Evolutionary conservation across 2,329 filamentous ascomycete genomes (phyloP), one percentile per base, ranked within the genome.

Genomic region (Ceratocystis cubensis): DNA sequence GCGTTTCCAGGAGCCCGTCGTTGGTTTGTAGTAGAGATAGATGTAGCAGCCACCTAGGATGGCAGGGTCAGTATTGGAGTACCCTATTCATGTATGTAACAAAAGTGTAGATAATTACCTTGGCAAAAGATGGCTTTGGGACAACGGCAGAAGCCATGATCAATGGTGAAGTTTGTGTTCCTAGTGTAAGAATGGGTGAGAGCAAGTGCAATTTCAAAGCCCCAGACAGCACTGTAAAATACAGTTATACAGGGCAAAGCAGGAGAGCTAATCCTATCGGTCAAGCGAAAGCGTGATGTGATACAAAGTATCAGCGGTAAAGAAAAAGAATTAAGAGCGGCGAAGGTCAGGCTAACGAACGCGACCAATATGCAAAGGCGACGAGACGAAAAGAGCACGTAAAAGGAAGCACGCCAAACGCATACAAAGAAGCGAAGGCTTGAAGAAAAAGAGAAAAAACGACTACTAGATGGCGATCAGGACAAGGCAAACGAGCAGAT

Each of bases 101-200:
- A 59, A 20, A 45, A 63, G 46, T 48, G 37, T 10, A 37, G 28
- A 71, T 56, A 41, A 33, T 63, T 78, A 89, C 88, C 82, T 89
- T 91, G 76, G 88, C 88, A 79, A 91, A 91, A 56, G 88, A 89
- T 71, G 86, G 82, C 75, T 84, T 85, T 65, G 77, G 77, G 66
- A 77, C 70, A 70, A 81, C 80, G 69, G 78, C 72, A 71, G 78
- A 75, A 71, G 80, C 77, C 80, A 83, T 83, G 70, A 44, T 63
- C 17, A 7, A 64, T 10, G 13, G 25, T 6, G 6, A 8, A 37
- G n/a, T 8, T 8, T 46, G 44, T 30, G 45, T n/a, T 44, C 56
- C 22, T n/a, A 22, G 20, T 30, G 25, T 68, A 66, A 69, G 41
- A 53, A 59, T 45, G 45, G 37, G 41, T 56, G 20, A 56, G 25